Percentiles rank a stretch among this genome's conserved stretches.
Conservation (phyloP, 495 filamentous ascomycete species). For the Lasiosphaeriaceae sp. region DNA sequence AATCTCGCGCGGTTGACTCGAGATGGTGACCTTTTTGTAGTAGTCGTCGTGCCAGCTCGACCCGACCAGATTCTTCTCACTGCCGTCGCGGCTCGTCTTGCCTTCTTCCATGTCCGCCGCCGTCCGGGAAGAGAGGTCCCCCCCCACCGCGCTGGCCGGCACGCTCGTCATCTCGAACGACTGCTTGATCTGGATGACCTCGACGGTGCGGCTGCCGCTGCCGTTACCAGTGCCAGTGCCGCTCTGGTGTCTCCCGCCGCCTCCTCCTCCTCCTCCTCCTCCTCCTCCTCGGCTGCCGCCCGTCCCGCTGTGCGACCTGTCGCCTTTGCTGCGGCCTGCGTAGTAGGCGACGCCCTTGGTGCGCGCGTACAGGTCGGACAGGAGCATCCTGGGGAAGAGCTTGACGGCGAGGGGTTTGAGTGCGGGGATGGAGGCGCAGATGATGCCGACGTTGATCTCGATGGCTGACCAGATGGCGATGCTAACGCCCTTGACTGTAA, state of each 20-base stretch:
- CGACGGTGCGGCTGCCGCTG: neutral
- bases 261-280: neutral
- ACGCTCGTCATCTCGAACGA: slow-evolving; percentile 19
- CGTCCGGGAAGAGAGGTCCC: neutral
- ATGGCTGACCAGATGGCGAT: slow-evolving; percentile 46
- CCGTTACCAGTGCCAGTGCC: too few relatives aligned
- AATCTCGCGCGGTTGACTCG: slow-evolving; percentile 9
- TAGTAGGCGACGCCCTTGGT: slow-evolving; percentile 10
- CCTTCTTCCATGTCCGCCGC: neutral
- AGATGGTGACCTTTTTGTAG: slow-evolving; percentile 9
- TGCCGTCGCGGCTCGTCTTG: slow-evolving; percentile 13
- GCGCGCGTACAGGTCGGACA: slow-evolving; percentile 15
- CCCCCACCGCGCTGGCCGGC: neutral
- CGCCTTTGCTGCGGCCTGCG: neutral
- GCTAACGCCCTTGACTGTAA: slow-evolving; percentile 21
- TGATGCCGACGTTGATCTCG: slow-evolving; percentile 46
- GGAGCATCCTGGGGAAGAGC: slow-evolving; percentile 26
- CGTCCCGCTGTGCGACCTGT: neutral
- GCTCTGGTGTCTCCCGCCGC: too few relatives aligned
- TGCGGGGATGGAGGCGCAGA: slow-evolving; percentile 49
- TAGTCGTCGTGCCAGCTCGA: slow-evolving; percentile 14
- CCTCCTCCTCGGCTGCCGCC: neutral
- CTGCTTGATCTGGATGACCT: slow-evolving; percentile 15
- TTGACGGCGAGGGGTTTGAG: slow-evolving; percentile 29
- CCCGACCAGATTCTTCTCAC: slow-evolving; percentile 17